phyloP scores from a whole-genome alignment of 371 early-diverging fungal genomes.

The Lichtheimia ramosa region DNA sequence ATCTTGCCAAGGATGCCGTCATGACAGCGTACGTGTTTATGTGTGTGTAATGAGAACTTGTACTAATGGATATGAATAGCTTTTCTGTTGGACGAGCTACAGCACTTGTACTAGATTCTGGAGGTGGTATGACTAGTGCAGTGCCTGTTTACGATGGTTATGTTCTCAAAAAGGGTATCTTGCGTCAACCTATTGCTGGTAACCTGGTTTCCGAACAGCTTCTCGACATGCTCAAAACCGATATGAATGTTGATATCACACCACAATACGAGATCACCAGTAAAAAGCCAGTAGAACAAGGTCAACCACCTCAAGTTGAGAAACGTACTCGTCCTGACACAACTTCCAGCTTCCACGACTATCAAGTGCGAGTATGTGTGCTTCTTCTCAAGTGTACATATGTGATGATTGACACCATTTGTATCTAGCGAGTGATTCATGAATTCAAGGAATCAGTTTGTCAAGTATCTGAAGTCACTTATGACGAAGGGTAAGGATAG shows the following conservation, averaged over 20 bases:
- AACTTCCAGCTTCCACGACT: conserved; percentile 66
- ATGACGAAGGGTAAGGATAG: conserved; percentile 65
- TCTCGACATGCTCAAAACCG: conserved; percentile 59
- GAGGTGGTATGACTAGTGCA: conserved; percentile 83
- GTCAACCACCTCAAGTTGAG: conserved; percentile 60
- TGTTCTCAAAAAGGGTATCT: conserved; percentile 87
- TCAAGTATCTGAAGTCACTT: conserved; percentile 76
- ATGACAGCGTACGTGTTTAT: conserved; percentile 79
- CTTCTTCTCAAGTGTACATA: background rate
- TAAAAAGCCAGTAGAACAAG: conserved; percentile 74
- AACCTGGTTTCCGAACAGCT: conserved; percentile 81
- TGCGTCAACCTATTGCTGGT: conserved; percentile 80
- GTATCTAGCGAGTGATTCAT: conserved; percentile 60
- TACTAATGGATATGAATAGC: conserved; percentile 30
- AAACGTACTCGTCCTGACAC: conserved; percentile 61
- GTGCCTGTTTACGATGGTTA: conserved; percentile 96
- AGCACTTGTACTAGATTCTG: conserved; percentile 91
- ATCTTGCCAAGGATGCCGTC: conserved; percentile 86
- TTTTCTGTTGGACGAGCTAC: conserved; percentile 90
- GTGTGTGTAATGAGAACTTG: background rate
- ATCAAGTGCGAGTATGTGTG: conserved; percentile 58
- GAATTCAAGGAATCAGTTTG: conserved; percentile 95
- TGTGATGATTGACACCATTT: background rate
- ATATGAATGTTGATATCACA: conserved; percentile 64
- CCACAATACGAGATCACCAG: conserved; percentile 82